Evolutionary conservation across 2,329 filamentous ascomycete genomes (phyloP).

Genomic region (Penicillium sp.): DNA sequence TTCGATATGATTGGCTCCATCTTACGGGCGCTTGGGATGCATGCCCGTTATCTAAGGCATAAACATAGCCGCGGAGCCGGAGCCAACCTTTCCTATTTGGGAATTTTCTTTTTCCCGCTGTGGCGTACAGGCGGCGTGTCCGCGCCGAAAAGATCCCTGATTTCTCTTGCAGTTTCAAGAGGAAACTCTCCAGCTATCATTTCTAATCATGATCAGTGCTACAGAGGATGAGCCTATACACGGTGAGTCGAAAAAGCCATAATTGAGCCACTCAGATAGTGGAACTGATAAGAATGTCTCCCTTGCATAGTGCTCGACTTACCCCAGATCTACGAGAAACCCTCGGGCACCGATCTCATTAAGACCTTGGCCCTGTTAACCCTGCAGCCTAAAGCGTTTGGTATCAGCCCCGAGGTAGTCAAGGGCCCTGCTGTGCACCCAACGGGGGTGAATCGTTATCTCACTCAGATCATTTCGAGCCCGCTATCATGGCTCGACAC

Average conservation of each 20-base stretch:
- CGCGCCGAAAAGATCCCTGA: conserved; percentile 11
- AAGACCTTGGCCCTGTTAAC: conserved; percentile 65
- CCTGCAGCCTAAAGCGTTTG: conserved; percentile 58
- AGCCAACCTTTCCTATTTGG: conserved; percentile 34
- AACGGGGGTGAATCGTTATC: conserved; percentile 44
- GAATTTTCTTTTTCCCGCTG: conserved; percentile 28
- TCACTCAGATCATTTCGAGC: conserved; percentile 49
- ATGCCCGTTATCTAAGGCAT: conserved; percentile 8
- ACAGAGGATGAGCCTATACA: conserved; percentile 40
- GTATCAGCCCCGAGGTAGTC: conserved; percentile 27
- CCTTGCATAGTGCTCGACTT: conserved; percentile 63
- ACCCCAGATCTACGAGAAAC: conserved; percentile 78
- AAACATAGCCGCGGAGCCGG: conserved; percentile 29
- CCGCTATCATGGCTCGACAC: conserved; percentile 46
- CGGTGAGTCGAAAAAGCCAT: conserved; percentile 28
- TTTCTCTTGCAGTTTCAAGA: conserved; percentile 14
- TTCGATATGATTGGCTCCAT: no score
- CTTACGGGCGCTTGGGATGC: no score
- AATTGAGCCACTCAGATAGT: conserved; percentile 20
- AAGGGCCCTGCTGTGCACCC: conserved; percentile 38
- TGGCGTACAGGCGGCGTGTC: conserved; percentile 13
- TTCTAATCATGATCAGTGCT: conserved; percentile 34
- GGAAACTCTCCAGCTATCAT: not conserved
- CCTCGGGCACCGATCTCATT: conserved; percentile 64
- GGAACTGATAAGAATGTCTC: conserved; percentile 32